phyloP scores from a whole-genome alignment of 179 eudicot species.

The Camellia oleifera region DNA sequence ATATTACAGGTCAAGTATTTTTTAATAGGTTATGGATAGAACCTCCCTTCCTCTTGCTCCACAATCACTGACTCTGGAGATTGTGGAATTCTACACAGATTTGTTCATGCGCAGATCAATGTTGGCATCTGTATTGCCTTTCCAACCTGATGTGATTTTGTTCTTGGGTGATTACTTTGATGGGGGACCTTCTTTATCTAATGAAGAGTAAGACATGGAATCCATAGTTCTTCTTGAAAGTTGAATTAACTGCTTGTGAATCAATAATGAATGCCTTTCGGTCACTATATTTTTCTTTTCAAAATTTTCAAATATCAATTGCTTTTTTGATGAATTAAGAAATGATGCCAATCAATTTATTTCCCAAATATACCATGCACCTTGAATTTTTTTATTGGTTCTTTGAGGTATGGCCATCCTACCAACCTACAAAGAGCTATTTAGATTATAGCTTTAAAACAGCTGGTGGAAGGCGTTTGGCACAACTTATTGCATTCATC shows the following conservation, averaged over 20 bases:
- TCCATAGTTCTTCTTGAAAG: constrained; percentile 3
- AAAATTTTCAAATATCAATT: background rate
- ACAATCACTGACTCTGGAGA: constrained; percentile 71
- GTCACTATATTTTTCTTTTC: background rate
- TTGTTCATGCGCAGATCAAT: constrained; percentile 88
- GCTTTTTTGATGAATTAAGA: constrained; percentile 1
- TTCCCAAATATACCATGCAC: background rate
- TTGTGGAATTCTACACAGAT: constrained; percentile 81
- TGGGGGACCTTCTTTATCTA: constrained; percentile 70
- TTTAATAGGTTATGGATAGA: constrained; percentile 77
- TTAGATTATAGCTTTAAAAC: too few relatives aligned
- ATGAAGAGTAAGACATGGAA: constrained; percentile 69
- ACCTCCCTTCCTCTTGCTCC: constrained; percentile 76
- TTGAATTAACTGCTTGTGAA: background rate
- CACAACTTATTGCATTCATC: too few relatives aligned
- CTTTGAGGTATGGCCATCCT: background rate
- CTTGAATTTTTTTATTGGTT: constrained; percentile 1
- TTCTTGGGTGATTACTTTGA: constrained; percentile 94
- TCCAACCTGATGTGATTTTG: constrained; percentile 75
- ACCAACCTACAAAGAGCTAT: background rate
- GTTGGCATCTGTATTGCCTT: constrained; percentile 65
- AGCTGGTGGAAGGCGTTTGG: too few relatives aligned
- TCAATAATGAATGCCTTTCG: background rate
- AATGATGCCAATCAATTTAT: background rate
- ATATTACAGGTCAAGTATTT: background rate